A percentile compares a stretch with the other conserved stretches of the same genome.
These are phyloP conservation scores for Tieghemostelium lacteum DNA, from an alignment of 78 protist species.

Conservation along the genomic window DNA sequence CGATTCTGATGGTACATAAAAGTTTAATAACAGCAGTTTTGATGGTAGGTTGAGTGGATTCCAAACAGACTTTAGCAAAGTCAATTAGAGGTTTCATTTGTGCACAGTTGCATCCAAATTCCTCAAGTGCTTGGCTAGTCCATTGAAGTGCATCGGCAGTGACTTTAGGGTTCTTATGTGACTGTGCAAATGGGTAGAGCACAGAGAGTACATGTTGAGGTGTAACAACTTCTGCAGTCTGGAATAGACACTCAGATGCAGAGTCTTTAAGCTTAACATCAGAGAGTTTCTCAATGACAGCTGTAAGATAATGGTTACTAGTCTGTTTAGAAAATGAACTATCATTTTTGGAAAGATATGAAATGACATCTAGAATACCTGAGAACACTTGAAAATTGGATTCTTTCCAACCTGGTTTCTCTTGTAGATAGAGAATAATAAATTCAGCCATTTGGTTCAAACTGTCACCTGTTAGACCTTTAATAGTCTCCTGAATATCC, in stretches of 20 bases:
- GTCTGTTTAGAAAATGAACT: conserved; percentile 2
- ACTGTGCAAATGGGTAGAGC: background rate
- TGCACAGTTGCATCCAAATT: conserved; percentile 43
- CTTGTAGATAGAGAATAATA: conserved; percentile 2
- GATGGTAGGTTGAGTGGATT: conserved; percentile 15
- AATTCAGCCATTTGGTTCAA: conserved; percentile 4
- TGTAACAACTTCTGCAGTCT: conserved; percentile 5
- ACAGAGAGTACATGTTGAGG: conserved; percentile 30
- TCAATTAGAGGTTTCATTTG: conserved; percentile 32
- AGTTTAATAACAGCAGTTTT: conserved; percentile 53
- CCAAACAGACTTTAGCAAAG: conserved; percentile 40
- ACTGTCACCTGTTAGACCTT: background rate
- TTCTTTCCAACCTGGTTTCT: conserved; percentile 80
- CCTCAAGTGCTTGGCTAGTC: conserved; percentile 58
- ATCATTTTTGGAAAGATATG: background rate
- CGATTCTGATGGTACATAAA: background rate
- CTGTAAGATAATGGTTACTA: background rate
- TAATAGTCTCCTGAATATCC: conserved; percentile 1
- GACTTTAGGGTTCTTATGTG: conserved; percentile 49
- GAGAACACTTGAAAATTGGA: conserved; percentile 45
- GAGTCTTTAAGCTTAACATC: conserved; percentile 51
- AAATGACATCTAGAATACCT: conserved; percentile 1
- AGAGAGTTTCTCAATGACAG: conserved; percentile 21
- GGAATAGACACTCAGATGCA: background rate
- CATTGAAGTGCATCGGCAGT: conserved; percentile 18